Evolutionary conservation across 257 asterid genomes (phyloP).

Genomic region (Nyctanthes arbortristis): DNA sequence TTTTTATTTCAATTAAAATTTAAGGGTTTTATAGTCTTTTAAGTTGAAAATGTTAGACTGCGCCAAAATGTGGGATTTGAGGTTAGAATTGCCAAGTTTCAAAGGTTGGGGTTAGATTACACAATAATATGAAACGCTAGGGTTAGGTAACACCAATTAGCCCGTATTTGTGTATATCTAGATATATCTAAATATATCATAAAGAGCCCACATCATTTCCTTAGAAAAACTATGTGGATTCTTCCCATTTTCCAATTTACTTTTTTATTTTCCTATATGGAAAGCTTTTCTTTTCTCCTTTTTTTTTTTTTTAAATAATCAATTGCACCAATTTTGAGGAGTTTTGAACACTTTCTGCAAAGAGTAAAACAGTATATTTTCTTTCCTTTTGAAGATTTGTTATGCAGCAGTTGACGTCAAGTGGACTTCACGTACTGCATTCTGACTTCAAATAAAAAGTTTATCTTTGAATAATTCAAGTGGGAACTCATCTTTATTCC

Average conservation of each 20-base stretch:
- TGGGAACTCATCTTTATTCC: not conserved
- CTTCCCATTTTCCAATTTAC: not conserved
- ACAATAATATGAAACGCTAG: too few species aligned
- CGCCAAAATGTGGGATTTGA: too few species aligned
- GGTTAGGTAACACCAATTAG: too few species aligned
- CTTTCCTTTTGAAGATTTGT: constrained; percentile 14
- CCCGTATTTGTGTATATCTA: too few species aligned
- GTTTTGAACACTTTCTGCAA: constrained; percentile 33
- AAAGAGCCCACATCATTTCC: too few species aligned
- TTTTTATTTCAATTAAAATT: too few species aligned
- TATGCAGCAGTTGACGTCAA: constrained; percentile 14
- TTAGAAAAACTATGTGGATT: not conserved
- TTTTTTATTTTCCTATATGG: not conserved
- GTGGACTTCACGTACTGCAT: constrained; percentile 40
- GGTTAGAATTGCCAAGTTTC: too few species aligned
- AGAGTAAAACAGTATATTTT: constrained; percentile 13
- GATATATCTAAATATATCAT: too few species aligned
- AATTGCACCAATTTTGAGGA: constrained; percentile 21
- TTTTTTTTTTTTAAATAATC: constrained; percentile 10
- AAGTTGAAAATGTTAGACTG: too few species aligned
- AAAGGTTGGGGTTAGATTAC: too few species aligned
- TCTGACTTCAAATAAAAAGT: not conserved
- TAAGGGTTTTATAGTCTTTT: too few species aligned
- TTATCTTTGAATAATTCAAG: not conserved
- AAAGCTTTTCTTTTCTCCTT: not conserved